Percentiles rank a stretch among this genome's conserved stretches.
Conservation (phyloP, 2,329 filamentous ascomycete species). For the Pseudogymnoascus sp. region DNA sequence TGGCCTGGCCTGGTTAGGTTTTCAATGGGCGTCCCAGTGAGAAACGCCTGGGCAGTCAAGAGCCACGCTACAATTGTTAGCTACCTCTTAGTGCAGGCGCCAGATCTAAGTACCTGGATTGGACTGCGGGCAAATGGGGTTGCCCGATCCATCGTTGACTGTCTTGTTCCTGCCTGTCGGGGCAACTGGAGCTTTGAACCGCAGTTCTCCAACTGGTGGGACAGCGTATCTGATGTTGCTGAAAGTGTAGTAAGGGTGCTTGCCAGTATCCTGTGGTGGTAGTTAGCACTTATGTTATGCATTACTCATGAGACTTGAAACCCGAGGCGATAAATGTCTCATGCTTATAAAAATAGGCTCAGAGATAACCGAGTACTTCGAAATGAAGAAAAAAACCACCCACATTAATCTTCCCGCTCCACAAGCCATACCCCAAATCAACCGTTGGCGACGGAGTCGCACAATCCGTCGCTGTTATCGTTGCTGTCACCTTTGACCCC, state of each 20-base stretch:
- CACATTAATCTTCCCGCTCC: constrained; percentile 27
- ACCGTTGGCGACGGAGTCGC: constrained; percentile 20
- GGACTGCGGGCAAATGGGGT: constrained; percentile 31
- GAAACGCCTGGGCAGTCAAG: constrained; percentile 21
- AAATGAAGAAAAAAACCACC: neutral
- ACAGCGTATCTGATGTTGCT: constrained; percentile 40
- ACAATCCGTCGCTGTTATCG: neutral
- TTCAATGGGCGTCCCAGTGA: constrained; percentile 13
- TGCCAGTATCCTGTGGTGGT: constrained; percentile 22
- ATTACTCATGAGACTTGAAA: neutral
- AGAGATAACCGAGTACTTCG: neutral
- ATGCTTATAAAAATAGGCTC: neutral
- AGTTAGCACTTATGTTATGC: neutral
- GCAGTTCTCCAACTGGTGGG: constrained; percentile 36
- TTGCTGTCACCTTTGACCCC: neutral
- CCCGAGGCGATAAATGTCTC: neutral
- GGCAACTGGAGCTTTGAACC: constrained; percentile 37
- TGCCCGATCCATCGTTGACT: constrained; percentile 27
- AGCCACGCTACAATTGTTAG: constrained; percentile 13
- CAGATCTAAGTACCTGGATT: constrained; percentile 17
- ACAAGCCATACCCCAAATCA: constrained; percentile 27
- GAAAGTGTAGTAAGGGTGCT: constrained; percentile 31
- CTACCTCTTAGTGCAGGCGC: neutral
- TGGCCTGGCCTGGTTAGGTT: neutral
- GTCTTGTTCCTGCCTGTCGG: constrained; percentile 26